Base-by-base conservation (phyloP, 1,139 yeast species). In the Hansenula anomala region DNA sequence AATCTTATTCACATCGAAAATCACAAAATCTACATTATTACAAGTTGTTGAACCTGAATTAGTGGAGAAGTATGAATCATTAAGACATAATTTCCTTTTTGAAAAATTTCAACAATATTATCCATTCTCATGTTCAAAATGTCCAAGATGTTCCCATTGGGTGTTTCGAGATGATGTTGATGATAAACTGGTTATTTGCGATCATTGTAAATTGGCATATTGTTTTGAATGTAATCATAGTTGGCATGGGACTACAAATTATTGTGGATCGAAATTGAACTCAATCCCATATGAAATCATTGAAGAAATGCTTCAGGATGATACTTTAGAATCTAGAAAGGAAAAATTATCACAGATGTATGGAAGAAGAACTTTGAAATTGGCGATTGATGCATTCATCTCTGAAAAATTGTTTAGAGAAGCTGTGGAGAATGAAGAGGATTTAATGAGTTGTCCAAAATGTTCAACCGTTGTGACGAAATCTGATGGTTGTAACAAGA, bases 401-500 rank as follows among this genome's bases (percentile, higher is more conserved):
- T 70, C 80, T 42, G 84, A 79, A 36, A 58, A 61, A 42, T 51
- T 71, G 33, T 71, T 80, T 49, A 64, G 69, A 37, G 64, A 68
- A 33, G 64, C 76, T 45, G 55, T 79, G 36, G 56, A 54, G 15
- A 61, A 62, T 11, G 63, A 64, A 11, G 64, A 70, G 9, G 68
- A 66, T 23, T 56, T 75, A 36, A 64, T 61, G 12, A 59, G 63
- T 36, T 81, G 88, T 49, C 88, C 90, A 0, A 60, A 61, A 3
- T 81, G 89, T 51, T 56, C 56, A 11, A 55, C 73, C 1, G 72
- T 72, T 4, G 73, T 78, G n/a, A 80, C 79, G 44, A 69, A 77
- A 46, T 60, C 70, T 14, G 83, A 77, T 49, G 89, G 89, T 4
- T 81, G 89, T 54, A 80, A 81, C 52, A 79, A 78, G 51, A 79